Conservation (phyloP, 495 filamentous ascomycete genomes). For the Apiosordaria backusii region DNA sequence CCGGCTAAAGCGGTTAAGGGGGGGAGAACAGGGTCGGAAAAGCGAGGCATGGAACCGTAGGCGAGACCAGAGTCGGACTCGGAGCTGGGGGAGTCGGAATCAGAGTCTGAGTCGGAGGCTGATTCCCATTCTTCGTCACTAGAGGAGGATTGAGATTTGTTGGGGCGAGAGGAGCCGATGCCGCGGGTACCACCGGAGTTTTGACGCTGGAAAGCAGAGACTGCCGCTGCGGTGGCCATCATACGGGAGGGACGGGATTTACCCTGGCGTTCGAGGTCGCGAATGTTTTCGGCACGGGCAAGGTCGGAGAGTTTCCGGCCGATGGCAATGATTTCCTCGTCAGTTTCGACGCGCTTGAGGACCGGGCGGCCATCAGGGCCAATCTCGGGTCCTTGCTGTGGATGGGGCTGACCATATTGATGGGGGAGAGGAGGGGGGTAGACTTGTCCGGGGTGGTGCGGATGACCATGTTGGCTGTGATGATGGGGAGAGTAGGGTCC, state of each 20-base stretch:
- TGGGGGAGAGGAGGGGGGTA: slow-evolving; percentile 5
- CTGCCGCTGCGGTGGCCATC: slow-evolving; percentile 34
- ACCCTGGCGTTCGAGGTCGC: slow-evolving; percentile 42
- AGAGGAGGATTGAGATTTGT: slow-evolving; percentile 19
- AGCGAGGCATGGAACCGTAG: slow-evolving; percentile 41
- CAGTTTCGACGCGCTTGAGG: slow-evolving; percentile 37
- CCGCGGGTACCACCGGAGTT: slow-evolving; percentile 34
- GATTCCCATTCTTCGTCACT: slow-evolving; percentile 46
- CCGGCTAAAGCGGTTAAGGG: slow-evolving; percentile 1
- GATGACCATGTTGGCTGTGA: not conserved
- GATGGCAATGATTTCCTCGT: slow-evolving; percentile 49
- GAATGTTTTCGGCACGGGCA: slow-evolving; percentile 41
- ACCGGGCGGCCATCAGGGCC: slow-evolving; percentile 31
- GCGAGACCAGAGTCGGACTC: slow-evolving; percentile 43
- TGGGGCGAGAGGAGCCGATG: slow-evolving; percentile 36
- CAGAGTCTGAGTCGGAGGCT: slow-evolving; percentile 40
- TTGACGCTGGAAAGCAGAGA: slow-evolving; percentile 37
- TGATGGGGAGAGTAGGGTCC: slow-evolving; percentile 13
- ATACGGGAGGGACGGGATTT: slow-evolving; percentile 38
- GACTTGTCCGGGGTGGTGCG: not conserved
- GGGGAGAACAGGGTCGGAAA: slow-evolving; percentile 25
- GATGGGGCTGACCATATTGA: slow-evolving; percentile 8
- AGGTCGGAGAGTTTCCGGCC: slow-evolving; percentile 46
- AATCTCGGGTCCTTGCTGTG: slow-evolving; percentile 19
- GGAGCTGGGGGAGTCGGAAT: slow-evolving; percentile 39